Base-by-base conservation (phyloP, 495 filamentous ascomycete genomes). In the Penicillium flavigenum region DNA sequence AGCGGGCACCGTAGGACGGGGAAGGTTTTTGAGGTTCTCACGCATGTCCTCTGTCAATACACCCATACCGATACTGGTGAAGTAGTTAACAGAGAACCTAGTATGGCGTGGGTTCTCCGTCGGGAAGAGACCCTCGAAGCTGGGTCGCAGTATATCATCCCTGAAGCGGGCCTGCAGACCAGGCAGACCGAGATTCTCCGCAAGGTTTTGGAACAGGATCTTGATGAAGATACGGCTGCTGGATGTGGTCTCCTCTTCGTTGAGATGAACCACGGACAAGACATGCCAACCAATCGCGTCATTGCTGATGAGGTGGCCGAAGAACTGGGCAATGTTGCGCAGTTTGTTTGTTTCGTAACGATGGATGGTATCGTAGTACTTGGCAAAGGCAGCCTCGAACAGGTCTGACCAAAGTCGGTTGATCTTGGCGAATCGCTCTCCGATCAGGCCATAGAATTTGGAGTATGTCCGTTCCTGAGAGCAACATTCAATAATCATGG, bases 41-140 rank as follows among this genome's bases (percentile, higher is more conserved):
- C 94, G 85, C 93, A 98, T 96, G 61, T 91, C 89, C 61, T 98
- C 95, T 12, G 94, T 99, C 61, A 99, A 75, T 31, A 81, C 84
- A 72, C 94, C 94, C 87, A 99, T 92, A 57, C 91, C 91, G 69
- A 99, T 93, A 62, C 89, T 91, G 8, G 94, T 99, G 72, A 98
- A 98, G 76, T 96, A 99, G 72, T 99, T 99, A 84, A 98, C 95
- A 19, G 93, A 90, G 79, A 99, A 99, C 43, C 94, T 86, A 14
- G 90, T 93, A 72, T 96, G 91, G 55, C 88, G 84, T 8, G 90
- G 85, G 65, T 93, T 90, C 65, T 97, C 91, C 38, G 67, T 66
- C 0, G 94, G 95, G 82, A 99, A 99, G 9, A 99, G 75, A 49
- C 95, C 93, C 29, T 88, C 81, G 57, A 95, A 87, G 65, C 84